These are phyloP conservation scores for Papilionanthe hybrid DNA, from an alignment of 116 monocot genomes.

Conservation along the genomic window DNA sequence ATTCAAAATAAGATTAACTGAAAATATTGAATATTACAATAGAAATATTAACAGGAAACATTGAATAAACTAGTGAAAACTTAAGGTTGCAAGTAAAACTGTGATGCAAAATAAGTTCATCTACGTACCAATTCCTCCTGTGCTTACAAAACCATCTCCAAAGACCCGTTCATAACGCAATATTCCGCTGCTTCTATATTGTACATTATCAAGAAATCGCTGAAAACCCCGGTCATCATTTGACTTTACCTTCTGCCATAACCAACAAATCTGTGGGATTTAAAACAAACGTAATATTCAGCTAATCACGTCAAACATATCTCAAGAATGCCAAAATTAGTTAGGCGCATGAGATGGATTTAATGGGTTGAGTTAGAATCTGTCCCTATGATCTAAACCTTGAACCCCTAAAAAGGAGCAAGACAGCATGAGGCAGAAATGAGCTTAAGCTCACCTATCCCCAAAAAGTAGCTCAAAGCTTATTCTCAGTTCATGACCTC, in stretches of 20 bases:
- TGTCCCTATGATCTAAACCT: neutral
- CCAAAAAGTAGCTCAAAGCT: neutral
- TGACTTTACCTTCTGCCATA: slow-evolving; percentile 85
- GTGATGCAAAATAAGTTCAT: neutral
- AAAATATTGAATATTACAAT: no score
- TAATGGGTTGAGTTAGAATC: neutral
- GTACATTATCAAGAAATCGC: slow-evolving; percentile 90
- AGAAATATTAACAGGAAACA: no score
- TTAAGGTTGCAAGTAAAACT: neutral
- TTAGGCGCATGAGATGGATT: neutral
- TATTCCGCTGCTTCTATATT: slow-evolving; percentile 88
- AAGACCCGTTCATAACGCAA: slow-evolving; percentile 95
- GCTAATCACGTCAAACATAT: neutral
- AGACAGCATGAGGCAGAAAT: neutral
- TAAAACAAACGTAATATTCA: neutral
- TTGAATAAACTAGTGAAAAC: no score
- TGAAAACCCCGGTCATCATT: slow-evolving; percentile 75
- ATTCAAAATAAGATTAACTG: no score
- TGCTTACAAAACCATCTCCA: slow-evolving; percentile 95
- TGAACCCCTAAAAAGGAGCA: neutral
- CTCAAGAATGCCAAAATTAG: neutral
- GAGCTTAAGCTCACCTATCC: neutral
- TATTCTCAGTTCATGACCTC: neutral
- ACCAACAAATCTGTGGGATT: slow-evolving; percentile 81
- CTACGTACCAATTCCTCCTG: slow-evolving; percentile 81